phyloP scores from a whole-genome alignment of 257 asterid genomes.

The Forsythia viridissima region DNA sequence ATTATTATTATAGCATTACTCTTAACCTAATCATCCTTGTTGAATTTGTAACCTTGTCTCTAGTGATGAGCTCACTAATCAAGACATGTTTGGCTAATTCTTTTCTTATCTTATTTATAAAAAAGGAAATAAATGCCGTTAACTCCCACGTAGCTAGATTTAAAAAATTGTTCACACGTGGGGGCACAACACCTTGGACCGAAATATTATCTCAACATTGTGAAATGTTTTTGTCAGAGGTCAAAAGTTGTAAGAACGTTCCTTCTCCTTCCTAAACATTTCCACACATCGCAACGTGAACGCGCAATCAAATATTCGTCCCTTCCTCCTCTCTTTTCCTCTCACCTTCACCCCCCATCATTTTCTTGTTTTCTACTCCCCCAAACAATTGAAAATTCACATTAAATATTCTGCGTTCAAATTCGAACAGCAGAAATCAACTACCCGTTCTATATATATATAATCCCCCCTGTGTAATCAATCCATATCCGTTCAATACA shows the following conservation, averaged over 20 bases:
- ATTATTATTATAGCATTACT: no score
- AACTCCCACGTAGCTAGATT: no score
- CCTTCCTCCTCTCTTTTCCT: background rate
- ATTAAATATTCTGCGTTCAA: constrained; percentile 30
- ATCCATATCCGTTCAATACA: background rate
- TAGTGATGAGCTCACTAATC: no score
- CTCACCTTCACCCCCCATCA: constrained; percentile 7
- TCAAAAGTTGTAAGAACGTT: constrained; percentile 21
- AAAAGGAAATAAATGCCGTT: no score
- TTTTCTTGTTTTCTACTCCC: constrained; percentile 19
- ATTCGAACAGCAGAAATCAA: constrained; percentile 23
- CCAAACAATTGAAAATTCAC: constrained; percentile 23
- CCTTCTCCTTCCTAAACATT: constrained; percentile 2
- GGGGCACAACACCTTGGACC: background rate
- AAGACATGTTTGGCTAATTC: no score
- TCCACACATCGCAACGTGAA: constrained; percentile 20
- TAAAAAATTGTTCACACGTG: background rate
- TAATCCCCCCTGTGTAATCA: background rate
- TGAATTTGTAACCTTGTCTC: no score
- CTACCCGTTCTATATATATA: constrained; percentile 6
- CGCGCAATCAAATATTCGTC: constrained; percentile 30
- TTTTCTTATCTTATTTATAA: no score
- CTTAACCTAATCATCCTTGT: no score
- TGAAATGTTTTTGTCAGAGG: background rate
- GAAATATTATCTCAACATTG: background rate